These are phyloP conservation scores for Chrysoporthe austroafricana DNA, from an alignment of 2,329 filamentous ascomycete species.

Conservation along the genomic window DNA sequence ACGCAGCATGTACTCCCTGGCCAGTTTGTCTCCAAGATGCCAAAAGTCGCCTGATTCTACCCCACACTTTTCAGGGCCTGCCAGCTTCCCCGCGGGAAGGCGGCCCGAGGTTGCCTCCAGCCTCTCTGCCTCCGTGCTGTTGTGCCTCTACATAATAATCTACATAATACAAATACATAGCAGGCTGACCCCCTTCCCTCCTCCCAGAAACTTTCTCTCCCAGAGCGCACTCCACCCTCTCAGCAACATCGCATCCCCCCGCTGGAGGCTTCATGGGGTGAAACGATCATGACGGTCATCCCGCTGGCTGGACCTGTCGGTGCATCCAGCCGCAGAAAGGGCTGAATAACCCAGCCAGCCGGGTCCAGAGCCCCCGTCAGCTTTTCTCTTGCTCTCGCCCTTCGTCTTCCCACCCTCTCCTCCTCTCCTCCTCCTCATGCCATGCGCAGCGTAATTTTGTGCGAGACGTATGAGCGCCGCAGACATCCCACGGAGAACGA, in stretches of 20 bases:
- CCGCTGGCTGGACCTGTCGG: neutral
- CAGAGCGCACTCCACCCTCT: neutral
- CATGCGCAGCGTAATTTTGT: neutral
- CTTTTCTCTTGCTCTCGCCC: no score
- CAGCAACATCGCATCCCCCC: neutral
- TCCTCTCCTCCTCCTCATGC: no score
- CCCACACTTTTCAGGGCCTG: conserved; percentile 19
- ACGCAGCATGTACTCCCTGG: neutral
- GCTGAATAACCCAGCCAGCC: neutral
- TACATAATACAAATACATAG: no score
- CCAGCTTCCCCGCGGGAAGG: conserved; percentile 13
- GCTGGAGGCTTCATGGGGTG: no score
- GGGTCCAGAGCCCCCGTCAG: no score
- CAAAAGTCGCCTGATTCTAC: conserved; percentile 26
- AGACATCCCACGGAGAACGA: neutral
- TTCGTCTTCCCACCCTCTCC: no score
- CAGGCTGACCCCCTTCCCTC: neutral
- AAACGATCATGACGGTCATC: neutral
- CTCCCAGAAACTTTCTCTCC: neutral
- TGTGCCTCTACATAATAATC: no score
- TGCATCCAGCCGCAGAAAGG: neutral
- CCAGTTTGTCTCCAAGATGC: neutral
- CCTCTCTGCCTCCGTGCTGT: neutral
- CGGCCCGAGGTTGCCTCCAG: neutral
- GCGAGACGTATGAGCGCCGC: neutral